Evolutionary conservation across 1,284 basidiomycete species (phyloP).

Genomic region (Malassezia brasiliensis): DNA sequence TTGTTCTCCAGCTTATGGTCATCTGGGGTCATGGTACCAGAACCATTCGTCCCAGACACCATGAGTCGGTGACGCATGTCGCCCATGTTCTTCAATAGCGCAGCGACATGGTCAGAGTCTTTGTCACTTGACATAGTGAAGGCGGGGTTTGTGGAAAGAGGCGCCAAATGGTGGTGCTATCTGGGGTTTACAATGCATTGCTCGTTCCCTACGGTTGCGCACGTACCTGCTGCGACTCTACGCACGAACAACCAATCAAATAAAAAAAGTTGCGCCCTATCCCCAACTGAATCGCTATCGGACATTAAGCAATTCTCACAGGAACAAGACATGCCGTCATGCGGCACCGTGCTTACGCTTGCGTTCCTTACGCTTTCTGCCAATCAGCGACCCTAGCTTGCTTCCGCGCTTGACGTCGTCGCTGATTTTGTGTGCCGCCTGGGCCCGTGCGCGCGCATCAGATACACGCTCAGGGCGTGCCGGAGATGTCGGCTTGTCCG

Average conservation of each 20-base stretch:
- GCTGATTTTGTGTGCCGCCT: neutral
- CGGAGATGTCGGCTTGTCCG: neutral
- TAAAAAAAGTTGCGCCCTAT: neutral
- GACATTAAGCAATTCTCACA: neutral
- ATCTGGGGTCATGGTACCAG: conserved; percentile 1
- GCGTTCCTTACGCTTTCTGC: conserved; percentile 37
- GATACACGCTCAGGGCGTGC: too few species aligned
- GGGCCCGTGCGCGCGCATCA: neutral
- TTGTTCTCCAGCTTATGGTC: conserved; percentile 9
- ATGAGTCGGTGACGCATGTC: conserved; percentile 1
- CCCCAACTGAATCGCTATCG: neutral
- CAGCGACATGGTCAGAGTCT: conserved; percentile 1
- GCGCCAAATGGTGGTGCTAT: too few species aligned
- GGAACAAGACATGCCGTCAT: neutral
- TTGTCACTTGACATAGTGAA: conserved; percentile 1
- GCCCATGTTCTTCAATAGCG: conserved; percentile 4
- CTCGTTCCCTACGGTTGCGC: too few species aligned
- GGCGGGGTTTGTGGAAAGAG: too few species aligned
- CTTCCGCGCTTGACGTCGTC: conserved; percentile 5
- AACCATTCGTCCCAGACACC: neutral
- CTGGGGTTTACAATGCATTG: too few species aligned
- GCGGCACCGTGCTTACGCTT: conserved; percentile 12
- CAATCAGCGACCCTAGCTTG: conserved; percentile 35
- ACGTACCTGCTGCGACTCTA: too few species aligned
- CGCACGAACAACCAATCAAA: too few species aligned